These are phyloP conservation scores for Termitomyces sp. DNA, from an alignment of 1,284 basidiomycete species.

Conservation along the genomic window DNA sequence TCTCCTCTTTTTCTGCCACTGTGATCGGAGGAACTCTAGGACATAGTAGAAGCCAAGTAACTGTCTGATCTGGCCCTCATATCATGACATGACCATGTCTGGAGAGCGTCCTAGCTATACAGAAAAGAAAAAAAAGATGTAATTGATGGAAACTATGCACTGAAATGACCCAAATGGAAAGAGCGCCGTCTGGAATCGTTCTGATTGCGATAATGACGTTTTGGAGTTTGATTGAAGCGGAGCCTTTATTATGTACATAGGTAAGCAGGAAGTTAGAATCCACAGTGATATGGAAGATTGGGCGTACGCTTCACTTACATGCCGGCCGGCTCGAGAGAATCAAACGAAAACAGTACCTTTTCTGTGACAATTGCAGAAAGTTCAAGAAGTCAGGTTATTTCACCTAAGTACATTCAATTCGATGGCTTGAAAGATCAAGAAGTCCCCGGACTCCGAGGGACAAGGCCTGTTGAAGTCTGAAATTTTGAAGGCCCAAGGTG, in stretches of 20 bases:
- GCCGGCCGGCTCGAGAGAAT: too few species aligned
- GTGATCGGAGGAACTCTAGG: background rate
- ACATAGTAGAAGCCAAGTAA: background rate
- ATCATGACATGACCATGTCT: background rate
- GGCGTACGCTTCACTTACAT: background rate
- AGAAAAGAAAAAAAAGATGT: background rate
- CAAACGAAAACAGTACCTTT: background rate
- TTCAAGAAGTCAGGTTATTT: background rate
- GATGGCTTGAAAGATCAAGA: background rate
- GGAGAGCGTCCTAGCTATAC: background rate
- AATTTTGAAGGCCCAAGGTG: too few species aligned
- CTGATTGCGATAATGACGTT: conserved; percentile 7
- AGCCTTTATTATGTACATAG: background rate
- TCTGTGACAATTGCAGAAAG: background rate
- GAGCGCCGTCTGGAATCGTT: background rate
- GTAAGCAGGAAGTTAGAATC: background rate
- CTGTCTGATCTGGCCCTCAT: too few species aligned
- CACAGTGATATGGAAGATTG: background rate
- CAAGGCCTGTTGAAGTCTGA: too few species aligned
- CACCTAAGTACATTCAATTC: background rate
- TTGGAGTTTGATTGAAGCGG: background rate
- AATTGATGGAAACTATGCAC: background rate
- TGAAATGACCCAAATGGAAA: background rate
- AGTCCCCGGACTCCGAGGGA: background rate
- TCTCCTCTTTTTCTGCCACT: background rate